A percentile compares a stretch with the other conserved stretches of the same genome.
These are phyloP conservation scores for Candida germanica DNA, from an alignment of 805 yeast genomes.

Conservation along the genomic window DNA sequence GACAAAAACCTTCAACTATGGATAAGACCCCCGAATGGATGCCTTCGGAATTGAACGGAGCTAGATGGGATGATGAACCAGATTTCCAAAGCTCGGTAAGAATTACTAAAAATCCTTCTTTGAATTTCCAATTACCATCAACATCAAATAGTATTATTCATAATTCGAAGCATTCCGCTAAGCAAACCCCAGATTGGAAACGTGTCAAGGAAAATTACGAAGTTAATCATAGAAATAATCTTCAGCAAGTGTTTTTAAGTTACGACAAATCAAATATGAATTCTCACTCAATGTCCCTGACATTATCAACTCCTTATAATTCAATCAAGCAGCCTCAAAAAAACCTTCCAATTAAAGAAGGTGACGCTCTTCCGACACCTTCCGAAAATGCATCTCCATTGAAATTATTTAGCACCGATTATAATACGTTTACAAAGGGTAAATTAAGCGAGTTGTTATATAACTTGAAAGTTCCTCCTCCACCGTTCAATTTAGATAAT, in stretches of 20 bases:
- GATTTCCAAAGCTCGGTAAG: conserved; percentile 20
- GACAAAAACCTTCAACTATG: conserved; percentile 23
- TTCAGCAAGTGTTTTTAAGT: conserved; percentile 30
- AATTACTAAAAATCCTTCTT: conserved; percentile 17
- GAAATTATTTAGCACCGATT: conserved; percentile 36
- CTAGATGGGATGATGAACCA: conserved; percentile 25
- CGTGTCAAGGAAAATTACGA: conserved; percentile 28
- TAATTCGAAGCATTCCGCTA: conserved; percentile 10
- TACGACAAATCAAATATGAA: conserved; percentile 16
- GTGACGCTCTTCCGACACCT: conserved; percentile 13
- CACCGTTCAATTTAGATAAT: conserved; percentile 12
- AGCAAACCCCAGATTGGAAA: conserved; percentile 36
- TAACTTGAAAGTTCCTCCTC: conserved; percentile 12
- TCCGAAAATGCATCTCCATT: conserved; percentile 22
- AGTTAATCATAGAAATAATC: conserved; percentile 19
- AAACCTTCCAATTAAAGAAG: conserved; percentile 6
- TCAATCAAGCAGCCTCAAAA: conserved; percentile 14
- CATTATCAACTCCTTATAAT: conserved; percentile 37
- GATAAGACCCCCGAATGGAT: conserved; percentile 40
- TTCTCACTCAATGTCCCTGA: conserved; percentile 28
- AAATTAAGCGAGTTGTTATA: conserved; percentile 22
- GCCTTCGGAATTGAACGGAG: conserved; percentile 34
- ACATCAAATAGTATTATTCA: conserved; percentile 11
- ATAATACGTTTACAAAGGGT: conserved; percentile 41
- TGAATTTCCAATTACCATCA: conserved; percentile 9